Base-by-base conservation (phyloP, 257 asterid genomes). In the Solanum sejunctum region DNA sequence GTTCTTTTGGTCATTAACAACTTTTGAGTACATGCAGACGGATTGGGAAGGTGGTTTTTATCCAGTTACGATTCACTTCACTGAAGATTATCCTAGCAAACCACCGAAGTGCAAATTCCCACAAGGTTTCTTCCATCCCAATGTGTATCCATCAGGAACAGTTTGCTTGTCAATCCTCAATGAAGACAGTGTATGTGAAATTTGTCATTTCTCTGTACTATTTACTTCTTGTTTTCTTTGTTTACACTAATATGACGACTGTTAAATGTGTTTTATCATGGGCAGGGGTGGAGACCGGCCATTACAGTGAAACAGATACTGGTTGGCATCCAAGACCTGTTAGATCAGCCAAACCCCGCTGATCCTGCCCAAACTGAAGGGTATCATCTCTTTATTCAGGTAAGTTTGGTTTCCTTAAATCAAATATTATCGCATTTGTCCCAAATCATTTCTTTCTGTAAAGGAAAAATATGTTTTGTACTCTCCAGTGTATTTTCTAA, bases 81-180 rank as follows among this genome's bases (percentile, higher is more conserved):
- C 86, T 47, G 93, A 90, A 47, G 93, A 90, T 84, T 90, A 90
- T 79, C 93, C 93, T 13, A 90, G 93, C 82, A 90, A 87, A 84
- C 93, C 93, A 63, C 93, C 93, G 1, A 90, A 90, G 89, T 90
- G 93, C 77, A 90, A 89, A 80, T 89, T 90, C 75, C 91, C 91
- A 10, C 83, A 56, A 8, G 89, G 86, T 5, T 90, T 90, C 87
- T 90, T 90, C 85, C 93, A 90, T 47, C 93, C 93, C 4, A 91
- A 91, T 86, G 90, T 91, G 47, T 91, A 91, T 83, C 93, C 93
- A 11, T 91, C 93, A 45, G 93, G 92, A 83, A 89, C 93, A 36
- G 93, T 91, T 71, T 91, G 93, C 84, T 84, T 91, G 16, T 90
- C 93, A 3, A 90, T 90, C 82, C 93, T 90, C 71, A 90, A 90